These are phyloP conservation scores for Cyberlindnera sargentensis DNA, from an alignment of 805 yeast genomes.

Conservation along the genomic window DNA sequence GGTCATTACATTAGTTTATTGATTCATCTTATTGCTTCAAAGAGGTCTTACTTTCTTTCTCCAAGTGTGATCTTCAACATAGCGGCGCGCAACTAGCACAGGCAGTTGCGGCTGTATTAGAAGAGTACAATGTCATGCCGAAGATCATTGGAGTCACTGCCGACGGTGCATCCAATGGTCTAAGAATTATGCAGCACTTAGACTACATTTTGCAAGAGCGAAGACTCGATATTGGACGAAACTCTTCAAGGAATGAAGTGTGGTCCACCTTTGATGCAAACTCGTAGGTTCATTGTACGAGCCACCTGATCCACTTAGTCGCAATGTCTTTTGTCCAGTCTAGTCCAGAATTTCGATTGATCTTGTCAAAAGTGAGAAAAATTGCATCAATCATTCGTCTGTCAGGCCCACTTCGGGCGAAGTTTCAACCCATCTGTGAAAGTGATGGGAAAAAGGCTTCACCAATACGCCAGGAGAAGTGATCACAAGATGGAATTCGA, in stretches of 20 bases:
- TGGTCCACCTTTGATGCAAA: too few species aligned
- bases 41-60: not conserved
- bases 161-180: not conserved
- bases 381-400: not conserved
- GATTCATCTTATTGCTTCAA: not conserved
- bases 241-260: too few species aligned
- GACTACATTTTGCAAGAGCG: not conserved
- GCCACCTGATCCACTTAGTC: too few species aligned
- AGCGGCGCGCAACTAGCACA: not conserved
- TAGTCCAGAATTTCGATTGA: too few species aligned
- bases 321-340: too few species aligned
- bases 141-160: not conserved
- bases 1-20: not conserved
- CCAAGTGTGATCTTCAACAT: not conserved
- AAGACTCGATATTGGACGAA: too few species aligned
- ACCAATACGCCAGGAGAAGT: not conserved
- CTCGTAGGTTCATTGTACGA: too few species aligned
- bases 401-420: not conserved
- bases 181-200: not conserved
- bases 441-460: not conserved
- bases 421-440: not conserved
- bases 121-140: not conserved
- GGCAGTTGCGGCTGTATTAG: not conserved
- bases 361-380: not conserved
- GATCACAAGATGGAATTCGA: not conserved